Percentiles rank a stretch among this genome's conserved stretches.
Evolutionary conservation across 2,329 filamentous ascomycete species (phyloP).

Genomic region (Cytospora schulzeri): DNA sequence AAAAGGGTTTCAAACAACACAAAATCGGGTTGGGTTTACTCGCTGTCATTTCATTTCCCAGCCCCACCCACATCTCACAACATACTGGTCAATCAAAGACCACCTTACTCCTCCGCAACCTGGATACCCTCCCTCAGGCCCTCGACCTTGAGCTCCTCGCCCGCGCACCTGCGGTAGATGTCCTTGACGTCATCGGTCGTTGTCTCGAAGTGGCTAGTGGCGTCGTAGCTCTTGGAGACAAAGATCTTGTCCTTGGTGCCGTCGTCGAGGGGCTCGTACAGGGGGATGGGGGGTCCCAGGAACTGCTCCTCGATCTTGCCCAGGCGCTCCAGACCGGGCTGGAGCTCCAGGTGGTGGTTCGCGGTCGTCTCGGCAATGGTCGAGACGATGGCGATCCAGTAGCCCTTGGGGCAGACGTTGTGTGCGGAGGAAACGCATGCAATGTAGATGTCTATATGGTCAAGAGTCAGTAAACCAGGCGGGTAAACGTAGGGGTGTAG

Average conservation of each 20-base stretch:
- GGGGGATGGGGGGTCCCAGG: slow-evolving; percentile 86
- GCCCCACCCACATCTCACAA: neutral
- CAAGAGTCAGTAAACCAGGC: slow-evolving; percentile 27
- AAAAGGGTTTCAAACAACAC: neutral
- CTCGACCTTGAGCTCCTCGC: slow-evolving; percentile 85
- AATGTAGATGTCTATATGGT: slow-evolving; percentile 81
- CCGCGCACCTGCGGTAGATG: slow-evolving; percentile 82
- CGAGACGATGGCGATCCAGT: slow-evolving; percentile 98
- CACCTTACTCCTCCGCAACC: slow-evolving; percentile 65
- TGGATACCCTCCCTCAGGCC: slow-evolving; percentile 79
- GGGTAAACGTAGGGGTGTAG: neutral
- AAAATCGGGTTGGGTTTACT: neutral
- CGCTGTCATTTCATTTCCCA: neutral
- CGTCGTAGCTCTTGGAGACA: slow-evolving; percentile 98
- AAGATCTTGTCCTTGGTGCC: slow-evolving; percentile 89
- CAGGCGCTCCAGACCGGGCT: slow-evolving; percentile 87
- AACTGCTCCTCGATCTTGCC: slow-evolving; percentile 96
- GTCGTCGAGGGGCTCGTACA: slow-evolving; percentile 87
- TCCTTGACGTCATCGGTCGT: slow-evolving; percentile 88
- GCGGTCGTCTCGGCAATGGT: slow-evolving; percentile 90
- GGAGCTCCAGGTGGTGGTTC: slow-evolving; percentile 95
- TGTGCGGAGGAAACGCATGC: slow-evolving; percentile 93
- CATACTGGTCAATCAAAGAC: neutral
- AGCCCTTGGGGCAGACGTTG: slow-evolving; percentile 98
- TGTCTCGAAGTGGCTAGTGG: slow-evolving; percentile 97